These are phyloP conservation scores for Rutstroemia sp. DNA, from an alignment of 2,329 filamentous ascomycete species.

Conservation along the genomic window DNA sequence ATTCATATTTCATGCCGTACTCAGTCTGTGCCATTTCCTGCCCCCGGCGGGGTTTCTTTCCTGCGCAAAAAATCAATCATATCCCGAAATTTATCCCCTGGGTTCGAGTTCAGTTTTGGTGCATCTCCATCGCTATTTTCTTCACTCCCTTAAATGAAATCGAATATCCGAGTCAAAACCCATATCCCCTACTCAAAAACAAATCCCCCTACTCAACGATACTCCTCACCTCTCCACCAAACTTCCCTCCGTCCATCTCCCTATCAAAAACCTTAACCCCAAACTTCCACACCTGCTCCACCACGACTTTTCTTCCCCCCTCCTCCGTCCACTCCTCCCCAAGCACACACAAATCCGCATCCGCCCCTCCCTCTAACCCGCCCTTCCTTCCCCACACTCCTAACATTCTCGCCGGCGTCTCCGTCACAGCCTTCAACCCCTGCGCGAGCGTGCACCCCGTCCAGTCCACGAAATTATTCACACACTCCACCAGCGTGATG, in stretches of 20 bases:
- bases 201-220: no score
- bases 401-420: slow-evolving; percentile 71
- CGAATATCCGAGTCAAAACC: no score
- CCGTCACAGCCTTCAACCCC: slow-evolving; percentile 65
- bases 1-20: no score
- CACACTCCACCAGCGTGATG: slow-evolving; percentile 70
- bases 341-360: slow-evolving; percentile 64
- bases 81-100: no score
- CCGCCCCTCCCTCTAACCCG: slow-evolving; percentile 51
- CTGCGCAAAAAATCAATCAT: no score
- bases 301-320: slow-evolving; percentile 40
- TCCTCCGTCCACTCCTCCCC: slow-evolving; percentile 41
- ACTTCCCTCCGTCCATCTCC: neutral
- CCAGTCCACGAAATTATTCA: slow-evolving; percentile 75
- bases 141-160: no score
- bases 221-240: neutral
- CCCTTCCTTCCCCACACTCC: slow-evolving; percentile 63
- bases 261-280: slow-evolving; percentile 15
- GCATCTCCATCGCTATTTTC: no score
- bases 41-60: no score
- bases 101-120: no score
- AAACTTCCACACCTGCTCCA: slow-evolving; percentile 22
- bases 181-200: no score
- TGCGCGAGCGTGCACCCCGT: slow-evolving; percentile 60
- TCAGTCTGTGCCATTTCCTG: no score